phyloP scores from a whole-genome alignment of 2,329 filamentous ascomycete genomes.

The Zelopaecilomyces penicillatus region DNA sequence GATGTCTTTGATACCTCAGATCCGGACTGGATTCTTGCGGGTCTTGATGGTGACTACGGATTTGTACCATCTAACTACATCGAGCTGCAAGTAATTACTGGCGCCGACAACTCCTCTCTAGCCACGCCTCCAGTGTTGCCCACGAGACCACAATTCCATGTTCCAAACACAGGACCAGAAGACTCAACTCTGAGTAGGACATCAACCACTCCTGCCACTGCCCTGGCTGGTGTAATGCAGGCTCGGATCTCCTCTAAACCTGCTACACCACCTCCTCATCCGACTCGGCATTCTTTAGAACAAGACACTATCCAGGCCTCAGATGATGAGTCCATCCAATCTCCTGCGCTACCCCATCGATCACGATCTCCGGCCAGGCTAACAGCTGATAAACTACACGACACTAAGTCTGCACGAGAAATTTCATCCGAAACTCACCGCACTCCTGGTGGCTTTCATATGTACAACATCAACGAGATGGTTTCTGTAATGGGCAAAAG shows the following conservation, averaged over 20 bases:
- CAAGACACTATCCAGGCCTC: conserved; percentile 19
- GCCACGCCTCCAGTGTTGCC: conserved; percentile 36
- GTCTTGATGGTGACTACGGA: conserved; percentile 75
- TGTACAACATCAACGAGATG: conserved; percentile 98
- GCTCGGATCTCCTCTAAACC: conserved; percentile 30
- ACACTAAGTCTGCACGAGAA: conserved; percentile 28
- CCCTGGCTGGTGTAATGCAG: conserved; percentile 49
- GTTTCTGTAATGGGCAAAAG: conserved; percentile 92
- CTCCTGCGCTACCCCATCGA: conserved; percentile 32
- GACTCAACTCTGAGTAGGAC: conserved; percentile 35
- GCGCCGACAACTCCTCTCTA: conserved; percentile 30
- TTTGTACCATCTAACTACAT: conserved; percentile 97
- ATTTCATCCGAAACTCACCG: conserved; percentile 32
- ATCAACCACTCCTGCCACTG: conserved; percentile 41
- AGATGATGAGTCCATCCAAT: conserved; percentile 23
- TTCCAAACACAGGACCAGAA: conserved; percentile 16
- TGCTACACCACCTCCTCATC: conserved; percentile 17
- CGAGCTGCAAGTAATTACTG: conserved; percentile 50
- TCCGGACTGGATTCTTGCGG: conserved; percentile 93
- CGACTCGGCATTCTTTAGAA: conserved; percentile 15
- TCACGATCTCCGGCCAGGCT: conserved; percentile 14
- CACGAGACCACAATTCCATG: conserved; percentile 29
- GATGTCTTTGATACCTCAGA: conserved; percentile 85
- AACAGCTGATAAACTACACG: conserved; percentile 13
- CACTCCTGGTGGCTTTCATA: conserved; percentile 74